phyloP scores from a whole-genome alignment of 768 basidiomycete species.

The Tylopilus vinaceipallidus region DNA sequence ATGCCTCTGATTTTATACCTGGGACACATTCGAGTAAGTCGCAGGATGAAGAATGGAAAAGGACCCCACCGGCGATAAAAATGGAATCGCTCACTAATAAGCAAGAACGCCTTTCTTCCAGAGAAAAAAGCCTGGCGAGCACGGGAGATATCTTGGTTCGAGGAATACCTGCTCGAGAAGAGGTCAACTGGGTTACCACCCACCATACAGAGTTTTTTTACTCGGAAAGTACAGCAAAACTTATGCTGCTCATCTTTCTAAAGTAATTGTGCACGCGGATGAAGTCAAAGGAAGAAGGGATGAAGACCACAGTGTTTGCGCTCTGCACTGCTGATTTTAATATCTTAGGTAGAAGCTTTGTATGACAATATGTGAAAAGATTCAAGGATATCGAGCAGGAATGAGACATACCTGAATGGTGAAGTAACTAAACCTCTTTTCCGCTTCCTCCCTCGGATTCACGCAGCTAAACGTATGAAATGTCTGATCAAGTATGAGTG shows the following conservation, averaged over 20 bases:
- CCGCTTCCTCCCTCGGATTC: slow-evolving; percentile 74
- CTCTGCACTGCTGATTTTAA: slow-evolving; percentile 94
- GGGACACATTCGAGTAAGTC: slow-evolving; percentile 1
- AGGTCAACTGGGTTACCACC: not conserved
- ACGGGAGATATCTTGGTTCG: slow-evolving; percentile 91
- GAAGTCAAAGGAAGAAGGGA: slow-evolving; percentile 97
- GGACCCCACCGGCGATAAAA: slow-evolving; percentile 78
- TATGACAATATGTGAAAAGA: not conserved
- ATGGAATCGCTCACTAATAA: slow-evolving; percentile 97
- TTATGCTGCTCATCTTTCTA: slow-evolving; percentile 64
- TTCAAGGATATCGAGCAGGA: not conserved
- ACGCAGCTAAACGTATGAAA: slow-evolving; percentile 73
- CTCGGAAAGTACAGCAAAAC: slow-evolving; percentile 89
- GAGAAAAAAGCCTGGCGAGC: slow-evolving; percentile 92
- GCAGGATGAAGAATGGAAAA: not conserved
- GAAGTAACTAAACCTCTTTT: slow-evolving; percentile 86
- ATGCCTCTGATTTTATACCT: slow-evolving; percentile 94
- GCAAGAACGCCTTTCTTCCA: slow-evolving; percentile 80
- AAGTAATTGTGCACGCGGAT: slow-evolving; percentile 88
- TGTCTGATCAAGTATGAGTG: slow-evolving; percentile 40
- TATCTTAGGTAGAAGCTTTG: slow-evolving; percentile 75
- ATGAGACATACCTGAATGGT: slow-evolving; percentile 63
- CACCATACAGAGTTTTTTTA: slow-evolving; percentile 34
- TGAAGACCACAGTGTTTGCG: slow-evolving; percentile 80
- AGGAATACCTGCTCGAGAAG: slow-evolving; percentile 65